These are phyloP conservation scores for Corymbia calophylla DNA, from an alignment of 441 rosid species.

Conservation along the genomic window DNA sequence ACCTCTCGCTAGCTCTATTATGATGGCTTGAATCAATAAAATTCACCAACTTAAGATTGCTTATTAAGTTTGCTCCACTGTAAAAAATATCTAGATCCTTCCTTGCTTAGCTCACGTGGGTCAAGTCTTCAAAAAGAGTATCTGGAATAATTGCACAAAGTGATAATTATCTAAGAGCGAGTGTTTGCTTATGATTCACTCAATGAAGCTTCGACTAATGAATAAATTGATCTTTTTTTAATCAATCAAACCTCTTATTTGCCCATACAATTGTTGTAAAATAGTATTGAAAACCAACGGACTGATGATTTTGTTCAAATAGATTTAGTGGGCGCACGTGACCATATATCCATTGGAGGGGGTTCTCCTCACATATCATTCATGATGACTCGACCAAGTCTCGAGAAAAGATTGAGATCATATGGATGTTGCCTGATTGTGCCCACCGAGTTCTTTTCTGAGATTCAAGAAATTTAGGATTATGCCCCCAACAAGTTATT, in stretches of 20 bases:
- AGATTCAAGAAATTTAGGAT: too few relatives aligned
- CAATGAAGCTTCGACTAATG: neutral
- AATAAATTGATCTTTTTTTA: too few relatives aligned
- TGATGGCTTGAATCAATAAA: neutral
- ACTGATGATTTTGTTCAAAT: too few relatives aligned
- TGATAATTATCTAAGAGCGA: accelerated
- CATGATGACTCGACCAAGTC: too few relatives aligned
- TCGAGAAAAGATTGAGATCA: too few relatives aligned
- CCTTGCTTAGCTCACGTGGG: neutral
- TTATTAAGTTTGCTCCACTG: neutral
- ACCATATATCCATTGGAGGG: too few relatives aligned
- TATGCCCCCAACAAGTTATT: too few relatives aligned
- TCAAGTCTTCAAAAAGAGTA: accelerated
- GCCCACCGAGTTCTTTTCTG: too few relatives aligned
- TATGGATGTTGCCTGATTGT: accelerated
- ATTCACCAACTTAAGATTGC: neutral
- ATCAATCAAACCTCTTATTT: accelerated
- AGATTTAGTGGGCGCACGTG: accelerated
- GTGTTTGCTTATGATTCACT: neutral
- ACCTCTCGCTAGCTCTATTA: neutral
- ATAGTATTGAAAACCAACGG: accelerated
- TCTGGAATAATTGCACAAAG: neutral
- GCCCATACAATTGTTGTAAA: too few relatives aligned
- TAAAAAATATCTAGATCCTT: neutral
- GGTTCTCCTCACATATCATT: too few relatives aligned